These are phyloP conservation scores for Aspergillus sclerotioniger DNA, from an alignment of 495 filamentous ascomycete genomes.

Conservation along the genomic window DNA sequence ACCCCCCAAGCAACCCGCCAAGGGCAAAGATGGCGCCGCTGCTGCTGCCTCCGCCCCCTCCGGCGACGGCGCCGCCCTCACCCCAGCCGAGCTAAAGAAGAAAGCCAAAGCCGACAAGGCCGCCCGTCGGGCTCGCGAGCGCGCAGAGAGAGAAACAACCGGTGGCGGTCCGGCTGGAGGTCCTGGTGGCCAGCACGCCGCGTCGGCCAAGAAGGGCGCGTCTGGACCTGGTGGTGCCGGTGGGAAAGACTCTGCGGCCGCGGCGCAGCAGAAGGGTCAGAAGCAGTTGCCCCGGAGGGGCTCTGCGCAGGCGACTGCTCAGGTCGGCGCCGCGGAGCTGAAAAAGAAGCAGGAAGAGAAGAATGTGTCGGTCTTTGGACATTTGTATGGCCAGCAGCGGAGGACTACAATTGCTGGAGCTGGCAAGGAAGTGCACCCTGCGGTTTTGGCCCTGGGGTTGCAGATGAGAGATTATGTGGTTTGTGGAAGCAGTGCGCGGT, in stretches of 20 bases:
- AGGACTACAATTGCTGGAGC: constrained; percentile 71
- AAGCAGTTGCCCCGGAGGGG: constrained; percentile 33
- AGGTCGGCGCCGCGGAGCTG: constrained; percentile 24
- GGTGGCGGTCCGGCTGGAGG: constrained; percentile 23
- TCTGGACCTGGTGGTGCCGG: constrained; percentile 26
- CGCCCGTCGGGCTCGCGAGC: constrained; percentile 66
- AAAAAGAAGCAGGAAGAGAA: constrained; percentile 61
- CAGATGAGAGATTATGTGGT: constrained; percentile 88
- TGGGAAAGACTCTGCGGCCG: constrained; percentile 28
- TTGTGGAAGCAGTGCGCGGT: constrained; percentile 84
- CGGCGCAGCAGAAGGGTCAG: constrained; percentile 35
- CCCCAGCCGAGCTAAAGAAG: constrained; percentile 70
- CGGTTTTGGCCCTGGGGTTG: constrained; percentile 79
- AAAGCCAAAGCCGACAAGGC: constrained; percentile 76
- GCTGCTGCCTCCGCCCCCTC: constrained; percentile 9
- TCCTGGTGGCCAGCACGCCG: not conserved
- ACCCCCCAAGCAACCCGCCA: constrained; percentile 15
- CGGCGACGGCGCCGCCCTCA: constrained; percentile 36
- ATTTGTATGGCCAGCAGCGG: constrained; percentile 73
- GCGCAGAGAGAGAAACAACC: constrained; percentile 37
- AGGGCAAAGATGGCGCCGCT: constrained; percentile 25
- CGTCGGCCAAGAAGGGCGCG: constrained; percentile 44
- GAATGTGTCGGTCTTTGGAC: constrained; percentile 76
- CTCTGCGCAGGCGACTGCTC: constrained; percentile 43
- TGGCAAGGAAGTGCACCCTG: constrained; percentile 85